A percentile compares a stretch with the other conserved stretches of the same genome.
phyloP scores from a whole-genome alignment of 192 early-diverging fungal genomes.

The Endogone sp. region DNA sequence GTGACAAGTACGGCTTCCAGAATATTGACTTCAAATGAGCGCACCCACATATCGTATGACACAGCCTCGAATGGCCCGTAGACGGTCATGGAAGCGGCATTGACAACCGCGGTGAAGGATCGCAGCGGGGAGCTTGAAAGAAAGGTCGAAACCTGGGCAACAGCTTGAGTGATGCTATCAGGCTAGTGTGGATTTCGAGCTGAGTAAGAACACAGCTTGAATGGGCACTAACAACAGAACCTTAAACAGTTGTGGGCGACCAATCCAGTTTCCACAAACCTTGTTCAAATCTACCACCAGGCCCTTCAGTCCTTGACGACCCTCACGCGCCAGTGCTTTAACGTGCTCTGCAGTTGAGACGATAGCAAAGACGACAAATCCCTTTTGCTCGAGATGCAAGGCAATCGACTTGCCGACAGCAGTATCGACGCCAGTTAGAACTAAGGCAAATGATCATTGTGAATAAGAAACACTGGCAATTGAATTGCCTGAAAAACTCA shows the following conservation, averaged over 20 bases:
- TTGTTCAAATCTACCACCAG: slow-evolving; percentile 21
- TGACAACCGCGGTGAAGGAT: slow-evolving; percentile 22
- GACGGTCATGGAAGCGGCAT: slow-evolving; percentile 7
- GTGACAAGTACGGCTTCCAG: slow-evolving; percentile 21
- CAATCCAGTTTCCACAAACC: background rate
- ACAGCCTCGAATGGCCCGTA: slow-evolving; percentile 24
- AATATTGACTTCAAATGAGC: slow-evolving; percentile 20
- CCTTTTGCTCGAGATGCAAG: slow-evolving; percentile 13
- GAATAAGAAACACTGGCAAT: background rate
- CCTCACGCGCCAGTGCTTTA: slow-evolving; percentile 16
- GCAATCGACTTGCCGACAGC: background rate
- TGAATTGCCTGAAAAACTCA: background rate
- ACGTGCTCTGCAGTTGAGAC: slow-evolving; percentile 14
- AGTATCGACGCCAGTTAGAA: background rate
- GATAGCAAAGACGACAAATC: slow-evolving; percentile 28
- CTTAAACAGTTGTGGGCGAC: no score
- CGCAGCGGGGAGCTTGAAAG: background rate
- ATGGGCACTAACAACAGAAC: no score
- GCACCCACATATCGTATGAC: slow-evolving; percentile 14
- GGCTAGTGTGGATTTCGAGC: no score
- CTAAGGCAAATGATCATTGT: background rate
- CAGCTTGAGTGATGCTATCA: background rate
- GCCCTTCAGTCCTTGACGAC: slow-evolving; percentile 12
- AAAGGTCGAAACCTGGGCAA: background rate
- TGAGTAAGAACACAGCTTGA: no score